Percentiles rank a stretch among this genome's conserved stretches.
phyloP scores from a whole-genome alignment of 2,329 filamentous ascomycete species.

The Fonsecaea multimorphosa region DNA sequence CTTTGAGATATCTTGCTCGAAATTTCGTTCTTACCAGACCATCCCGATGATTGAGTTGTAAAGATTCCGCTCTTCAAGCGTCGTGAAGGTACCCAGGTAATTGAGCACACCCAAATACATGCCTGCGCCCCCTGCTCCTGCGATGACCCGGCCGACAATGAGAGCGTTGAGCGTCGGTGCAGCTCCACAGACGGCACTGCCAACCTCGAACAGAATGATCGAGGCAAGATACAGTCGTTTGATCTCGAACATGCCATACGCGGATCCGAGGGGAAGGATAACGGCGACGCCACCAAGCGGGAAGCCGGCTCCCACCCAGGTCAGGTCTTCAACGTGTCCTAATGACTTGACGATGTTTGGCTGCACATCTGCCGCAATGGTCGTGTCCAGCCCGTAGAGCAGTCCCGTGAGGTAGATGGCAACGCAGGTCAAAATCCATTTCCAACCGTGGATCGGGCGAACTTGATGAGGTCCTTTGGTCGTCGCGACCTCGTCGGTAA shows the following conservation, averaged over 20 bases:
- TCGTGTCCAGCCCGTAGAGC: constrained; percentile 51
- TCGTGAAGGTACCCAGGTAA: constrained; percentile 39
- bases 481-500: too few species aligned
- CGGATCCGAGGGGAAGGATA: constrained; percentile 48
- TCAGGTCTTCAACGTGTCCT: constrained; percentile 47
- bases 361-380: constrained; percentile 58
- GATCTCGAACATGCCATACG: constrained; percentile 53
- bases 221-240: constrained; percentile 51
- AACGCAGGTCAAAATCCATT: constrained; percentile 12
- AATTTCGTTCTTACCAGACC: constrained; percentile 38
- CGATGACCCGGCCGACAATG: constrained; percentile 51
- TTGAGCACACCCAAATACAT: constrained; percentile 42
- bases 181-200: constrained; percentile 51
- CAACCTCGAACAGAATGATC: constrained; percentile 44
- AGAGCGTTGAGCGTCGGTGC: constrained; percentile 55
- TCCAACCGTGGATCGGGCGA: constrained; percentile 17
- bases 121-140: constrained; percentile 45
- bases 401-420: constrained; percentile 18
- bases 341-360: constrained; percentile 50
- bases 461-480: not conserved
- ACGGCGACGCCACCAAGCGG: constrained; percentile 51
- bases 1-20: not conserved
- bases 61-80: constrained; percentile 38
- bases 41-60: constrained; percentile 47
- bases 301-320: constrained; percentile 54